Evolutionary conservation across 2,329 filamentous ascomycete species (phyloP).

Genomic region (Westerdykella aurantiaca): DNA sequence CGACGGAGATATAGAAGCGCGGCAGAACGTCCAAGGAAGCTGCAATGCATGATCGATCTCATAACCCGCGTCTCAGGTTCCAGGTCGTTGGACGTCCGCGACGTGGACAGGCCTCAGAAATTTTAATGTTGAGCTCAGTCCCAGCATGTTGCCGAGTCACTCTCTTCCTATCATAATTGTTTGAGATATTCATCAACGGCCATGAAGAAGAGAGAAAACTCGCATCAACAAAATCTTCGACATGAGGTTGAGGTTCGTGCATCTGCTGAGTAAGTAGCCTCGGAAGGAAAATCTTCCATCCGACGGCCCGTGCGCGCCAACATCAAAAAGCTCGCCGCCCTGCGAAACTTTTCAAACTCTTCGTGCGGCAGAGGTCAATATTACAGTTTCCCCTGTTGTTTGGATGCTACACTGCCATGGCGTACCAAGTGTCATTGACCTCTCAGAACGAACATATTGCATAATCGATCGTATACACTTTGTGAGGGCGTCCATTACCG

Average conservation of each 20-base stretch:
- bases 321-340: conserved; percentile 19
- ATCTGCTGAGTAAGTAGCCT: neutral
- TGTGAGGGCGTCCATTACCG: conserved; percentile 26
- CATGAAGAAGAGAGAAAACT: conserved; percentile 21
- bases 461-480: conserved; percentile 46
- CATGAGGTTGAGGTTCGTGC: neutral
- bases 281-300: neutral
- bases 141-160: conserved; percentile 27
- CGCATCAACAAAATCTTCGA: conserved; percentile 3
- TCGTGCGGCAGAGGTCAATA: conserved; percentile 72
- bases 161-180: conserved; percentile 38
- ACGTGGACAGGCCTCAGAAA: conserved; percentile 32
- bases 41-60: no score
- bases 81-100: no score
- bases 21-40: no score
- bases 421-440: conserved; percentile 67
- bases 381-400: conserved; percentile 72
- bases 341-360: conserved; percentile 49
- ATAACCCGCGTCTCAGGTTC: no score
- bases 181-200: conserved; percentile 30
- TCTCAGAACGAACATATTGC: conserved; percentile 72
- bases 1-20: no score
- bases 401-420: conserved; percentile 50
- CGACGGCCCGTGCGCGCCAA: conserved; percentile 4
- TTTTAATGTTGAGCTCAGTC: conserved; percentile 31